Evolutionary conservation across 345 rosid species (phyloP).

Genomic region (Pelargonium nanum): DNA sequence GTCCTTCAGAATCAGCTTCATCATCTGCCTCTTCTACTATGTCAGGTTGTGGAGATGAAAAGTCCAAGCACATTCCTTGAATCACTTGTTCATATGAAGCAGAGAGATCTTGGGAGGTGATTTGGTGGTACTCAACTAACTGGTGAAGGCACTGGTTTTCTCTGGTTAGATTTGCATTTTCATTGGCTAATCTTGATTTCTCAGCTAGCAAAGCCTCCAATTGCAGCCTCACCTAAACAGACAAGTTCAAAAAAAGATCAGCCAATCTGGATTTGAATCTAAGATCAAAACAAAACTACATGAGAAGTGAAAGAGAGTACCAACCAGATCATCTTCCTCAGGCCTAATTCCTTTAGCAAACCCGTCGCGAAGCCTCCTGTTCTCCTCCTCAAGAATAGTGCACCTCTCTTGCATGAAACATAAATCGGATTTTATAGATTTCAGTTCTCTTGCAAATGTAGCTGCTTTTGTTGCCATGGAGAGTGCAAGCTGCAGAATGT

Average conservation of each 20-base stretch:
- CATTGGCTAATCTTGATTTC: constrained; percentile 80
- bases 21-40: constrained; percentile 19
- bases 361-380: constrained; percentile 75
- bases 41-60: constrained; percentile 51
- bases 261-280: not conserved
- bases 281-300: too few relatives aligned
- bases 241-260: not conserved
- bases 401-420: constrained; percentile 72
- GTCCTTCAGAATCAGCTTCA: constrained; percentile 11
- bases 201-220: constrained; percentile 80
- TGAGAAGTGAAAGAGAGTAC: not conserved
- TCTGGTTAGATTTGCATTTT: constrained; percentile 62
- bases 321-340: constrained; percentile 92
- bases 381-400: constrained; percentile 70
- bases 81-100: constrained; percentile 57
- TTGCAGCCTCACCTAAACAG: constrained; percentile 74
- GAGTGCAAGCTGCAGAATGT: constrained; percentile 53
- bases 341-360: constrained; percentile 56
- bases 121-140: constrained; percentile 76
- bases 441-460: constrained; percentile 69
- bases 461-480: constrained; percentile 80
- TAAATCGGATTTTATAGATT: constrained; percentile 57
- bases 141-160: constrained; percentile 89
- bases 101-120: constrained; percentile 71
- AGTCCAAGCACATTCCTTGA: constrained; percentile 63